Evolutionary conservation across 2,329 filamentous ascomycete species (phyloP).

Genomic region (Colletotrichum tropicicola): DNA sequence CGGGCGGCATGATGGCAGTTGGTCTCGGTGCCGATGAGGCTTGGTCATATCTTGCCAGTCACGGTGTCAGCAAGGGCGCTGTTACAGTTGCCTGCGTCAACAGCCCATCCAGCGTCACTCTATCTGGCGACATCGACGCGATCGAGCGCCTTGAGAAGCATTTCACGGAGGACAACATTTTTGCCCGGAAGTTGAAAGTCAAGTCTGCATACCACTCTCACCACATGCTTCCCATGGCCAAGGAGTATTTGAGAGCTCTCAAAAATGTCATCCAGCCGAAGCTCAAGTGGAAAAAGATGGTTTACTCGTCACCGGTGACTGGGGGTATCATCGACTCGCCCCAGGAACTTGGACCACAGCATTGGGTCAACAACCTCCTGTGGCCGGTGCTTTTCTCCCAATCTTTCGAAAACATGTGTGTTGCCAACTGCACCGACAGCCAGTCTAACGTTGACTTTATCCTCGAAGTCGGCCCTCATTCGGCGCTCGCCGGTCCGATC

Average conservation of each 20-base stretch:
- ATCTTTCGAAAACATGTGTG: slow-evolving; percentile 10
- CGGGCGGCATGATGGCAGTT: slow-evolving; percentile 44
- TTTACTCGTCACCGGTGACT: slow-evolving; percentile 22
- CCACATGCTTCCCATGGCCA: slow-evolving; percentile 55
- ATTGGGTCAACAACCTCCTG: slow-evolving; percentile 18
- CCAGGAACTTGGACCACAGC: neutral
- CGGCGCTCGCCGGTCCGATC: slow-evolving; percentile 57
- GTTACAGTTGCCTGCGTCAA: slow-evolving; percentile 49
- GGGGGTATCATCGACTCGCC: slow-evolving; percentile 34
- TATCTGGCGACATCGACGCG: slow-evolving; percentile 35
- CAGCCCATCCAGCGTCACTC: slow-evolving; percentile 43
- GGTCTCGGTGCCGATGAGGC: slow-evolving; percentile 34
- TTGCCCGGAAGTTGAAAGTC: slow-evolving; percentile 32
- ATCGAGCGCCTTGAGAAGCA: slow-evolving; percentile 34
- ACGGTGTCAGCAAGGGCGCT: slow-evolving; percentile 6
- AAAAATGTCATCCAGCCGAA: neutral
- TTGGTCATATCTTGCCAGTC: slow-evolving; percentile 9
- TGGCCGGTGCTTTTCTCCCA: slow-evolving; percentile 9
- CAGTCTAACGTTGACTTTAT: slow-evolving; percentile 42
- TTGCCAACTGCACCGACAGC: no score
- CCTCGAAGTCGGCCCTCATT: slow-evolving; percentile 59
- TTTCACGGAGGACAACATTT: slow-evolving; percentile 24
- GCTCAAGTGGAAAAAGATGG: slow-evolving; percentile 38
- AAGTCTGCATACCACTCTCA: slow-evolving; percentile 21
- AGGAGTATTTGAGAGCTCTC: neutral